Evolutionary conservation across 257 asterid species (phyloP).

Genomic region (Fraxinus americana): DNA sequence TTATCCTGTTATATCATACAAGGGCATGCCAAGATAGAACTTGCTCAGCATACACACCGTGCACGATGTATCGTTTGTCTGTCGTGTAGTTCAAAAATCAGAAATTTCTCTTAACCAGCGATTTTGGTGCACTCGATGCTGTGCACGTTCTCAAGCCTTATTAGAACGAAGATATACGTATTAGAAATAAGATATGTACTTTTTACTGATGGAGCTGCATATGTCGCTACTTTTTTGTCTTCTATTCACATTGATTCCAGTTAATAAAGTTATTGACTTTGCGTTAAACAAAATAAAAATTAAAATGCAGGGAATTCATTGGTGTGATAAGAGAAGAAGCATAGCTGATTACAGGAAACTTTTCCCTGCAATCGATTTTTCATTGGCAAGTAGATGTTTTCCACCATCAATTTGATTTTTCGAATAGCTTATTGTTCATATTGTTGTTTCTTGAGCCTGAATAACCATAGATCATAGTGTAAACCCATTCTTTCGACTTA

Average conservation of each 20-base stretch:
- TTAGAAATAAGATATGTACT: too few species aligned
- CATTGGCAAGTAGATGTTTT: slow-evolving; percentile 60
- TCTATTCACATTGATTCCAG: not conserved
- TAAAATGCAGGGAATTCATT: slow-evolving; percentile 79
- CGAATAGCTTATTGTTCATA: not conserved
- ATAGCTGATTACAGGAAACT: slow-evolving; percentile 64
- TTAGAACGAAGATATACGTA: too few species aligned
- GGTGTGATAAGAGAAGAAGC: slow-evolving; percentile 97
- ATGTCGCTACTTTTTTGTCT: not conserved
- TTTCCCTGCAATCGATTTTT: slow-evolving; percentile 95
- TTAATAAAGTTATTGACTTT: not conserved
- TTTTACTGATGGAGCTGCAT: too few species aligned
- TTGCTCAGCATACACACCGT: too few species aligned
- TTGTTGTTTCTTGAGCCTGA: slow-evolving; percentile 18
- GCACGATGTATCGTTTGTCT: too few species aligned
- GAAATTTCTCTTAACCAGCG: too few species aligned
- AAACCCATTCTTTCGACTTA: slow-evolving; percentile 17
- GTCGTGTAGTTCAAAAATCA: too few species aligned
- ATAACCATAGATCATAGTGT: not conserved
- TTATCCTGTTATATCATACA: too few species aligned
- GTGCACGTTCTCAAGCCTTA: too few species aligned
- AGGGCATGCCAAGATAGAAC: too few species aligned
- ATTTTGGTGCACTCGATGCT: too few species aligned
- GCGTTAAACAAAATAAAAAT: not conserved
- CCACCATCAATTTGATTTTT: slow-evolving; percentile 13